Conservation (phyloP, 2,329 filamentous ascomycete genomes). For the Drechslerella dactyloides region DNA sequence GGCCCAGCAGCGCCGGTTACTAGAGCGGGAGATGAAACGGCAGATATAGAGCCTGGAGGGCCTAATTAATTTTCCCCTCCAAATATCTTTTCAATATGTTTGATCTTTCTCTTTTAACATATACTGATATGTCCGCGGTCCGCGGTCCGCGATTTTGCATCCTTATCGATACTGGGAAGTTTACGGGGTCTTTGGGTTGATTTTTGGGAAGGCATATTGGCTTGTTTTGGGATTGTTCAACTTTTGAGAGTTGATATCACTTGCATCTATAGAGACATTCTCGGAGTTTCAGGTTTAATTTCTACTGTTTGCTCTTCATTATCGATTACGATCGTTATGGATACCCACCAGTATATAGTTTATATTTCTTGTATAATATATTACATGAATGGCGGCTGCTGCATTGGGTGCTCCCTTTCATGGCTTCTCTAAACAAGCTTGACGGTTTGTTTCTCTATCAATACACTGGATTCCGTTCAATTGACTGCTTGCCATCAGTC, state of each 20-base stretch:
- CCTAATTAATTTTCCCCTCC: constrained; percentile 6
- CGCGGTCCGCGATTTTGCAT: constrained; percentile 1
- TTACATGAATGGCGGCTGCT: not conserved
- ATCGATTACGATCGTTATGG: constrained; percentile 43
- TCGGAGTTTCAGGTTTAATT: constrained; percentile 25
- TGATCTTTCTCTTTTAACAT: not conserved
- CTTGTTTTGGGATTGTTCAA: not conserved
- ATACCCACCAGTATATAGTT: constrained; percentile 41
- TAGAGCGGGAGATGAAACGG: constrained; percentile 51
- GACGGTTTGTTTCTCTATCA: no score
- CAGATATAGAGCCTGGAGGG: constrained; percentile 46
- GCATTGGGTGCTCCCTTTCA: no score
- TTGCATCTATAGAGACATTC: constrained; percentile 4
- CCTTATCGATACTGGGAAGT: not conserved
- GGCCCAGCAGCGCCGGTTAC: constrained; percentile 27
- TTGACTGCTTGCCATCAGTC: no score
- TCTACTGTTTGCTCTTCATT: constrained; percentile 20
- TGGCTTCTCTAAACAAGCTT: no score
- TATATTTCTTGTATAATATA: constrained; percentile 20
- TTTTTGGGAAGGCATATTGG: constrained; percentile 12
- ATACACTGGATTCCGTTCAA: not conserved
- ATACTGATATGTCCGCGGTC: no score
- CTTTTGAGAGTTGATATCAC: not conserved
- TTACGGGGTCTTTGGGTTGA: not conserved
- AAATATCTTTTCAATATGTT: not conserved